A percentile compares a stretch with the other conserved stretches of the same genome.
These are phyloP conservation scores for Fusarium burgessii DNA, from an alignment of 2,329 filamentous ascomycete species.

Conservation along the genomic window DNA sequence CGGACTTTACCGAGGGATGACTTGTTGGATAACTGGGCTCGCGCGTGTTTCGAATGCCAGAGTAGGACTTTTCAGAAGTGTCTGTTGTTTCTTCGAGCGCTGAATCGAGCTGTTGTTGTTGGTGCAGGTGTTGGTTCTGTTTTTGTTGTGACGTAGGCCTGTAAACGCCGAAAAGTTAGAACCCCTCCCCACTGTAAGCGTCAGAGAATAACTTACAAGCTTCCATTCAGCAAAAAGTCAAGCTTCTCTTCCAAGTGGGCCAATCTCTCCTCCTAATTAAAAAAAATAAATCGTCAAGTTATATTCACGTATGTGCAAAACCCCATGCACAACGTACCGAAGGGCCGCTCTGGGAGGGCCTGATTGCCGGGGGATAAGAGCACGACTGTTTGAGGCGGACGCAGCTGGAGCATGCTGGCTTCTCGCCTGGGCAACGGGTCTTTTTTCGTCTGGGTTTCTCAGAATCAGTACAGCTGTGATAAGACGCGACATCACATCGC, in stretches of 20 bases:
- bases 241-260: constrained; percentile 65
- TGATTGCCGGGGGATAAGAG: constrained; percentile 56
- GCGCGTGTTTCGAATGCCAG: constrained; percentile 46
- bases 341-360: constrained; percentile 55
- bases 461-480: neutral
- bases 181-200: constrained; percentile 22
- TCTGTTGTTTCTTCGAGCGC: constrained; percentile 49
- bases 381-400: constrained; percentile 61
- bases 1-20: constrained; percentile 45
- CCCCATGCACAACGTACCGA: constrained; percentile 54
- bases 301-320: constrained; percentile 1
- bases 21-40: constrained; percentile 41
- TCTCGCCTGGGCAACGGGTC: constrained; percentile 64
- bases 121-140: constrained; percentile 20
- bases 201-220: constrained; percentile 44
- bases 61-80: constrained; percentile 52
- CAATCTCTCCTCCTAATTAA: constrained; percentile 61
- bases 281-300: constrained; percentile 31
- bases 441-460: constrained; percentile 57
- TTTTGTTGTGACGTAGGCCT: constrained; percentile 45
- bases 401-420: constrained; percentile 64
- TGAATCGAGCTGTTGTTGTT: constrained; percentile 41
- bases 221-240: constrained; percentile 61
- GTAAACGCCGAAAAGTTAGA: constrained; percentile 45
- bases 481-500: neutral